Evolutionary conservation across 2,329 filamentous ascomycete genomes (phyloP), one percentile per base, ranked within the genome.

Genomic region (Aspergillus ustus): DNA sequence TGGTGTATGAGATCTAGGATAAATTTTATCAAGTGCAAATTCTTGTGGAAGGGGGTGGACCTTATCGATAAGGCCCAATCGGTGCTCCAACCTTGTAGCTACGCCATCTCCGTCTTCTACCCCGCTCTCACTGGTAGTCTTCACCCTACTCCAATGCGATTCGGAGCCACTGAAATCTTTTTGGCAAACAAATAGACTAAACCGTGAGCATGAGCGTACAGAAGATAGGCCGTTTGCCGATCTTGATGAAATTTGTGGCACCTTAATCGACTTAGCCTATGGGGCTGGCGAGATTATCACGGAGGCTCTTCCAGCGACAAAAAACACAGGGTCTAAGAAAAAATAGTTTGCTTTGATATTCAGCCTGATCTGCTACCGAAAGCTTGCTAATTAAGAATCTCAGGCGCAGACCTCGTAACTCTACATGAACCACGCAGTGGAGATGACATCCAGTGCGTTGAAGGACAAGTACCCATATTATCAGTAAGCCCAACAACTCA

Each of bases 341-440:
- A 68, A 82, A 82, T 68, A 80, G 78, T 80, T 63, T 48, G 73
- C 44, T 46, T 46, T 46, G 19, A 46, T 20, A n/a, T n/a, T 46
- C 34, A 15, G 15, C 15, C 15, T 40, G 15, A 40, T 15, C 13
- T 11, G 34, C 34, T 4, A 40, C 11, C 25, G 34, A 15, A 40
- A 5, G 34, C 31, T 29, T 29, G 11, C 15, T 54, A 22, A 29
- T 29, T 13, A 20, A 22, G 29, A 29, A 37, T 25, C 22, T 17
- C 37, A 85, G 83, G 83, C 57, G 85, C 85, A 61, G 86, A 89
- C 69, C 80, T 88, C 37, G 86, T 89, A 19, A 89, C 86, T 7
- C 84, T 88, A 75, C 88, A 86, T 60, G 86, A 89, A 89, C 73
- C 84, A 81, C 64, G 85, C 84, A 5, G 85, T 88, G 37, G 86